These are phyloP conservation scores for Tricladium varicosporioides DNA, from an alignment of 2,329 filamentous ascomycete species.

Conservation along the genomic window DNA sequence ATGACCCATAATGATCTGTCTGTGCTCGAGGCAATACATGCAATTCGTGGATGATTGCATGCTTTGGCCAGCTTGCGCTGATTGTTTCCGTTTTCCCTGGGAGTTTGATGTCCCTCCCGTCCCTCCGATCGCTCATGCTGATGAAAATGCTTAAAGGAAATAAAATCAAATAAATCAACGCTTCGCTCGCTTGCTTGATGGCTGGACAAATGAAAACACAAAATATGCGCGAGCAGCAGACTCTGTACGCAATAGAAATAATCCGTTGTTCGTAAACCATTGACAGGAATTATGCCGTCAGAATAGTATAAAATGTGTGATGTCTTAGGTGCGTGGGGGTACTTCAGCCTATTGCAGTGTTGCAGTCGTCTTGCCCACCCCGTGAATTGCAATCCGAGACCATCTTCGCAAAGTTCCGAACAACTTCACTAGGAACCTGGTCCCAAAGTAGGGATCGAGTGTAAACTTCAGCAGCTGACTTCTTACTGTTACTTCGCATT, in stretches of 20 bases:
- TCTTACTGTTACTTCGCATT: slow-evolving; percentile 71
- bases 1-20: slow-evolving; percentile 14
- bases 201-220: slow-evolving; percentile 28
- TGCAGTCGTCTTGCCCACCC: slow-evolving; percentile 32
- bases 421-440: slow-evolving; percentile 86
- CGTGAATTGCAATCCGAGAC: slow-evolving; percentile 67
- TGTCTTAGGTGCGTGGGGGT: neutral
- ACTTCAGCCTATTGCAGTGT: slow-evolving; percentile 21
- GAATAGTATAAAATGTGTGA: slow-evolving; percentile 8
- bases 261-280: slow-evolving; percentile 25
- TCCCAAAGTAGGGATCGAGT: slow-evolving; percentile 92
- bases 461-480: slow-evolving; percentile 82
- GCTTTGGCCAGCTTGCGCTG: slow-evolving; percentile 16
- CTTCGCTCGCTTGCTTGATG: slow-evolving; percentile 29
- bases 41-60: slow-evolving; percentile 7
- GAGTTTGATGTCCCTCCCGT: slow-evolving; percentile 5
- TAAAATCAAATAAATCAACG: slow-evolving; percentile 37
- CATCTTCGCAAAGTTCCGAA: slow-evolving; percentile 89
- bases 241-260: slow-evolving; percentile 35
- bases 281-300: slow-evolving; percentile 14
- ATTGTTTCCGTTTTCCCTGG: slow-evolving; percentile 9
- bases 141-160: slow-evolving; percentile 18
- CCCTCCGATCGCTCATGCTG: slow-evolving; percentile 12
- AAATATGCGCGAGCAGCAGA: slow-evolving; percentile 48
- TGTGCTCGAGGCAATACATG: slow-evolving; percentile 9